A percentile compares a stretch with the other conserved stretches of the same genome.
These are phyloP conservation scores for Digitaria exilis DNA, from an alignment of 202 grass and related monocot genomes.

Conservation along the genomic window DNA sequence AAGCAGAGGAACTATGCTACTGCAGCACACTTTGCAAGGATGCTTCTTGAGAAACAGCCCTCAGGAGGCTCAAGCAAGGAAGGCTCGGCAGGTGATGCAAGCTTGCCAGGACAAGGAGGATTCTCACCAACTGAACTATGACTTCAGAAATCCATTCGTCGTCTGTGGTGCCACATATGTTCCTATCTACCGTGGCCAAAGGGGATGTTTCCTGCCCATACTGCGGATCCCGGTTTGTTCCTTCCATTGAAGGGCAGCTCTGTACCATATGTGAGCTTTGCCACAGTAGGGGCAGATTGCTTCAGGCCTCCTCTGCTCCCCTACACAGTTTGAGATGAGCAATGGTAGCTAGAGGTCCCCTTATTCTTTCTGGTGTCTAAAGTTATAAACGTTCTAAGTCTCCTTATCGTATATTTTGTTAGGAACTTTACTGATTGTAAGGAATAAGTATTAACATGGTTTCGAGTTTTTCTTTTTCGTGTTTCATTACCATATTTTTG, in stretches of 20 bases:
- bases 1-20: constrained; percentile 73
- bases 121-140: constrained; percentile 72
- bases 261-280: constrained; percentile 94
- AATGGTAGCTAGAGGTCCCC: constrained; percentile 40
- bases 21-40: constrained; percentile 77
- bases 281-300: constrained; percentile 80
- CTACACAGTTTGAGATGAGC: constrained; percentile 80
- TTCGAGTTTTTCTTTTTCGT: constrained; percentile 12
- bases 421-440: constrained; percentile 59
- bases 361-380: constrained; percentile 51
- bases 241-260: constrained; percentile 68
- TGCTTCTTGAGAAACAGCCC: constrained; percentile 93
- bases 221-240: constrained; percentile 71
- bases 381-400: constrained; percentile 25
- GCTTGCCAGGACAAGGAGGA: constrained; percentile 61
- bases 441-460: constrained; percentile 72
- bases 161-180: constrained; percentile 83
- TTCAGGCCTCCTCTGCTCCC: constrained; percentile 92
- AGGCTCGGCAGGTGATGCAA: constrained; percentile 78
- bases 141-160: constrained; percentile 95
- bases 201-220: constrained; percentile 78
- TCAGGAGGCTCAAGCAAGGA: constrained; percentile 72
- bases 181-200: constrained; percentile 97
- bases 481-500: constrained; percentile 30
- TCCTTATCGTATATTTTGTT: constrained; percentile 52